A percentile compares a stretch with the other conserved stretches of the same genome.
These are phyloP conservation scores for Xerocomus amazonicus DNA, from an alignment of 1,284 basidiomycete species.

Conservation along the genomic window DNA sequence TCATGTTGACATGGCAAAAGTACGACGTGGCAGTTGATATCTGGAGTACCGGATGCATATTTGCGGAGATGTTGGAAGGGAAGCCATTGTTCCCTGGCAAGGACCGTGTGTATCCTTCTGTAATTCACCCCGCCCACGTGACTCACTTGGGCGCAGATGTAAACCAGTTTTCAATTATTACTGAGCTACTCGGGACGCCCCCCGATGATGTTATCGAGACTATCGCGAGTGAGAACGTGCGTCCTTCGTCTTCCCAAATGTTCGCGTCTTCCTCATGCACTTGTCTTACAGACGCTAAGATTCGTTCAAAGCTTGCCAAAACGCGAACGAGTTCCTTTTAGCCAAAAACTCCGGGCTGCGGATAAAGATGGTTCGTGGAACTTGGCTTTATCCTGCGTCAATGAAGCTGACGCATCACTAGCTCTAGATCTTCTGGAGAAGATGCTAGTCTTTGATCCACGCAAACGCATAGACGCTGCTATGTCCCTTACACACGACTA, in stretches of 20 bases:
- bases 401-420: slow-evolving; percentile 30
- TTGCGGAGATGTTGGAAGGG: slow-evolving; percentile 99
- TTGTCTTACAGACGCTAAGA: slow-evolving; percentile 76
- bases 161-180: slow-evolving; percentile 99
- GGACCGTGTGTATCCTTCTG: slow-evolving; percentile 67
- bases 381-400: neutral
- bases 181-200: slow-evolving; percentile 94
- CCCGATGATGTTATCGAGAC: slow-evolving; percentile 99
- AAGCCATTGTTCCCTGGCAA: slow-evolving; percentile 99
- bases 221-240: slow-evolving; percentile 95
- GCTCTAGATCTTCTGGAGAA: slow-evolving; percentile 96
- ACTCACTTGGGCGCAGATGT: slow-evolving; percentile 66
- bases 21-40: slow-evolving; percentile 99
- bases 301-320: slow-evolving; percentile 98
- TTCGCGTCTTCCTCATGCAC: slow-evolving; percentile 15
- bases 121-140: neutral
- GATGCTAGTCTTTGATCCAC: slow-evolving; percentile 99
- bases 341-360: slow-evolving; percentile 86
- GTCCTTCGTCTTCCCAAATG: slow-evolving; percentile 24
- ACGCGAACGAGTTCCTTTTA: slow-evolving; percentile 92
- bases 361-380: slow-evolving; percentile 73
- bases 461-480: slow-evolving; percentile 93
- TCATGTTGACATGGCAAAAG: slow-evolving; percentile 99
- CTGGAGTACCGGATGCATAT: slow-evolving; percentile 99
- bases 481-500: slow-evolving; percentile 93